Conservation (phyloP, 306 rosid species). For the Glycyrrhiza uralensis region DNA sequence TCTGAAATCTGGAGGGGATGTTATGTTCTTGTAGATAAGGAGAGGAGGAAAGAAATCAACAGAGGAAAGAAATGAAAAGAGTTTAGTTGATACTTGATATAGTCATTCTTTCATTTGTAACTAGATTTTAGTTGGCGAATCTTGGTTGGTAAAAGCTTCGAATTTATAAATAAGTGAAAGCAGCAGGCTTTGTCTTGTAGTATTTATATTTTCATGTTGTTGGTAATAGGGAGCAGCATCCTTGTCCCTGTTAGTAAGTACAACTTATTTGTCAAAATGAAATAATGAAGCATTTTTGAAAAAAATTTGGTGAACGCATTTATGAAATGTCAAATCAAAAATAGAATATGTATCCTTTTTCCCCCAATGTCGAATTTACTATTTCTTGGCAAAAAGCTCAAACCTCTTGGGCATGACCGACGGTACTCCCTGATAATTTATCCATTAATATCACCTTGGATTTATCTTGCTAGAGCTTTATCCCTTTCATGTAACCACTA, state of each 20-base stretch:
- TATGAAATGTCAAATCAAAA: neutral
- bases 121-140: conserved; percentile 26
- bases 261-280: neutral
- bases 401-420: neutral
- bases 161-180: conserved; percentile 19
- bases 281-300: neutral
- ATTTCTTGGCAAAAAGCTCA: neutral
- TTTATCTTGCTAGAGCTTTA: neutral
- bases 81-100: conserved; percentile 37
- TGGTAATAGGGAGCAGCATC: no score
- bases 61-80: conserved; percentile 17
- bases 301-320: neutral
- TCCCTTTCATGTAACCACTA: neutral
- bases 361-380: neutral
- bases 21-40: conserved; percentile 53
- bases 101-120: conserved; percentile 69
- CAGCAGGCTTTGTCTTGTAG: no score
- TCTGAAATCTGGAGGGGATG: conserved; percentile 15
- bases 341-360: neutral
- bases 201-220: no score
- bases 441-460: neutral
- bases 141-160: conserved; percentile 30
- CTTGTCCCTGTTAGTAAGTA: neutral
- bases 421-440: no score
- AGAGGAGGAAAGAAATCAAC: conserved; percentile 24